Evolutionary conservation across 805 yeast genomes (phyloP), one percentile per base, ranked within the genome.

Genomic region (Spathaspora boniae): DNA sequence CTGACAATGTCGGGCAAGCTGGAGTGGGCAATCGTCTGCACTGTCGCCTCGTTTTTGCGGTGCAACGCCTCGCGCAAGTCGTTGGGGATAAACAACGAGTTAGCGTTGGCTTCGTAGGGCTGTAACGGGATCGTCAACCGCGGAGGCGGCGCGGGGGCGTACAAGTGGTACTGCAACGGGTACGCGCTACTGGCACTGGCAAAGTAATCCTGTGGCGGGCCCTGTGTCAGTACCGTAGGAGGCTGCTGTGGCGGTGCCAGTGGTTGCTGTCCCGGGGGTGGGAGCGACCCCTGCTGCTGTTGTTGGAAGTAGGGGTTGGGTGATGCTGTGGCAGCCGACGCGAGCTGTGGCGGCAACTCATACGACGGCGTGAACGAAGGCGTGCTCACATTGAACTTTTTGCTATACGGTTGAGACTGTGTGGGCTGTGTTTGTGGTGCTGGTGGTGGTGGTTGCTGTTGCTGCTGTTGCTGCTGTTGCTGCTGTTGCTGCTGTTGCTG

Each of bases 101-200:
- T 75, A 3, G 81, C 75, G 21, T 77, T 78, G 28, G 87, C 73
- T 59, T 88, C 89, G 53, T 88, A 79, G 1, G 86, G 77, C 32
- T 73, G 71, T 42, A 84, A 62, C 9, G 80, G 78, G 7, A 74
- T 58, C 26, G 71, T 68, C 31, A 80, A 56, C 51, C 82, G 80
- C 6, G 88, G 89, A 3, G 89, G 86, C 7, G 96, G 91, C 20
- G 78, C 73, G 2, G 97, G 97, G 0, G 96, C 93, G 60, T 91
- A 89, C 26, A 87, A 61, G 59, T 89, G 96, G 54, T 86, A 85
- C 50, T 87, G 87, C 29, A 86, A 62, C 0, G 84, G 83, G 44
- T 62, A 78, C 31, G 45, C n/a, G n/a, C n/a, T n/a, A n/a, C n/a
- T n/a, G n/a, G n/a, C n/a, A n/a, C n/a, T n/a, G n/a, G n/a, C n/a